These are phyloP conservation scores for Apiospora arundinis DNA, from an alignment of 2,329 filamentous ascomycete species.

Conservation along the genomic window DNA sequence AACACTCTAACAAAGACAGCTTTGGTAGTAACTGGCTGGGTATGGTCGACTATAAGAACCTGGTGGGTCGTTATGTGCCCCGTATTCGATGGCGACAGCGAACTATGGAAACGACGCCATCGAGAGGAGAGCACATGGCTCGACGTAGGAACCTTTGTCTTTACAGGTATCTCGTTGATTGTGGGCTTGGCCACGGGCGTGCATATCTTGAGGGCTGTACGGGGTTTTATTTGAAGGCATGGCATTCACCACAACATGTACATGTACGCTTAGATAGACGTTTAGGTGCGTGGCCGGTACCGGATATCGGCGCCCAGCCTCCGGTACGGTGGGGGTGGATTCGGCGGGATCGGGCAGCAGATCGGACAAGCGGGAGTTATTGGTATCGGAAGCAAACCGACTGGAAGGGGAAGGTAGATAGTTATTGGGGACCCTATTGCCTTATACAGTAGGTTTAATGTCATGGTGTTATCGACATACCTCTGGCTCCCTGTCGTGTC, in stretches of 20 bases:
- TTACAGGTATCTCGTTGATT: slow-evolving; percentile 30
- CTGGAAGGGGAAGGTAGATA: slow-evolving; percentile 9
- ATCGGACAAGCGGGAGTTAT: slow-evolving; percentile 2
- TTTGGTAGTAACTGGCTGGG: neutral
- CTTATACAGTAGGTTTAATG: slow-evolving; percentile 13
- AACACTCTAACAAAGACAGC: slow-evolving; percentile 3
- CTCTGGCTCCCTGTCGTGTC: neutral
- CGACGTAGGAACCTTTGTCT: slow-evolving; percentile 32
- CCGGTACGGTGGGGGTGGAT: slow-evolving; percentile 2
- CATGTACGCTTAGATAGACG: neutral
- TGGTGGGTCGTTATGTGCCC: slow-evolving; percentile 29
- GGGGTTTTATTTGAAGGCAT: neutral
- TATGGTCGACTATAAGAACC: neutral
- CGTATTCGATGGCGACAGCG: slow-evolving; percentile 35
- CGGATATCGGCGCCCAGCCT: slow-evolving; percentile 11
- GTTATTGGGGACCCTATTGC: neutral
- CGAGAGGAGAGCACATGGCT: slow-evolving; percentile 32
- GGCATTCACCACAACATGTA: neutral
- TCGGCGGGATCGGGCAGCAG: slow-evolving; percentile 6
- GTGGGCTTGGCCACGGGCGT: slow-evolving; percentile 16
- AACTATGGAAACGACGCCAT: slow-evolving; percentile 33
- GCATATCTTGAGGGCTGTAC: neutral
- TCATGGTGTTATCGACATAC: neutral
- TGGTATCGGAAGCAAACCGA: neutral
- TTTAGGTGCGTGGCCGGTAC: slow-evolving; percentile 1